phyloP scores from a whole-genome alignment of 306 rosid genomes.

The Pyrus pyrifolia region DNA sequence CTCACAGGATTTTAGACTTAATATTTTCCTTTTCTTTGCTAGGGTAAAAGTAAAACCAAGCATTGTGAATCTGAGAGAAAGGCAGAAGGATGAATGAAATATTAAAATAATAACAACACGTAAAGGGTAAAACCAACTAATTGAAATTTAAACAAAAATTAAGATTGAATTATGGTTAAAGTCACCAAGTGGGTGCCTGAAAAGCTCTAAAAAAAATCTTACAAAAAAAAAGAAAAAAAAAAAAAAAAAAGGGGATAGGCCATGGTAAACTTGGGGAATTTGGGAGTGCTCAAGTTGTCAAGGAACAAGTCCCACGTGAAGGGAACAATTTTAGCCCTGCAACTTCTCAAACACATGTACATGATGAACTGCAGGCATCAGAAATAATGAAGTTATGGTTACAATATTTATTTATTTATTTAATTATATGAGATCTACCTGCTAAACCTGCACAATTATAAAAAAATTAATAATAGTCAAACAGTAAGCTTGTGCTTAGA shows the following conservation, averaged over 20 bases:
- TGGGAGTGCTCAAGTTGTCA: slow-evolving; percentile 14
- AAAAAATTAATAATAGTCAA: background rate
- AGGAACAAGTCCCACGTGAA: slow-evolving; percentile 42
- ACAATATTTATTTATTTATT: background rate
- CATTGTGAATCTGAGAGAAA: background rate
- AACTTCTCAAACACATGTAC: slow-evolving; percentile 5
- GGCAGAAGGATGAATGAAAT: slow-evolving; percentile 1
- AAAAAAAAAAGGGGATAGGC: background rate
- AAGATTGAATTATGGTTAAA: slow-evolving; percentile 4
- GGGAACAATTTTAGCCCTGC: slow-evolving; percentile 13
- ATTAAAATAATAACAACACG: background rate
- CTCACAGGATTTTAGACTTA: background rate
- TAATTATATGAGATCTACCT: slow-evolving; percentile 14
- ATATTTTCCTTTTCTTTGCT: background rate
- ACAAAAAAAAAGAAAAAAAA: too few relatives aligned
- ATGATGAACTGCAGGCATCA: background rate
- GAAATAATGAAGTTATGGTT: background rate
- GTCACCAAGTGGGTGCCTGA: background rate
- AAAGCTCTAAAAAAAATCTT: background rate
- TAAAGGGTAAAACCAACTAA: background rate
- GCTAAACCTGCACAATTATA: background rate
- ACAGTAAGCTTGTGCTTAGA: slow-evolving; percentile 16
- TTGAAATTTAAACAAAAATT: background rate
- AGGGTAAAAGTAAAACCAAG: background rate
- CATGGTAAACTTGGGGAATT: background rate